phyloP scores from a whole-genome alignment of 495 filamentous ascomycete species.

The Lasiosphaeris hirsuta region DNA sequence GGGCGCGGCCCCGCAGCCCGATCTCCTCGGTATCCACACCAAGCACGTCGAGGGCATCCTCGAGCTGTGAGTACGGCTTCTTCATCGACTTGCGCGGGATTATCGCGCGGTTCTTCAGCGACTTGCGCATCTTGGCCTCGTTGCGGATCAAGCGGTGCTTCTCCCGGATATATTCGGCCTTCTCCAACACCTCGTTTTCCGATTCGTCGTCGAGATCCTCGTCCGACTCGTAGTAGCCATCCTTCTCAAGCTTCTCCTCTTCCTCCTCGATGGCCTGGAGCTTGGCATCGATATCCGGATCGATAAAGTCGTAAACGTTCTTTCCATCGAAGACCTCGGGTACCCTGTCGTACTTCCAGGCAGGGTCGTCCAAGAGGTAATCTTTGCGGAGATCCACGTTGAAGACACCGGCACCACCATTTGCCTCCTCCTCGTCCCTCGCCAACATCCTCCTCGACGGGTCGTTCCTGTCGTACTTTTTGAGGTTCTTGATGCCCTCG shows the following conservation, averaged over 20 bases:
- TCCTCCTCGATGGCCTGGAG: conserved; percentile 88
- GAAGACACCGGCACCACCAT: conserved; percentile 93
- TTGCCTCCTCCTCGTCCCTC: conserved; percentile 85
- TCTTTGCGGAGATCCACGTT: conserved; percentile 85
- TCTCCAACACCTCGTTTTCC: conserved; percentile 79
- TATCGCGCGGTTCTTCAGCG: conserved; percentile 88
- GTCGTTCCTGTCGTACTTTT: conserved; percentile 87
- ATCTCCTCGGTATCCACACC: conserved; percentile 80
- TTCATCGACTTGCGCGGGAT: conserved; percentile 78
- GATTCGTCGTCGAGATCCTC: conserved; percentile 74
- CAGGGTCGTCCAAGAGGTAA: conserved; percentile 76
- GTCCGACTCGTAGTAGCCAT: conserved; percentile 70
- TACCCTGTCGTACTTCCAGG: conserved; percentile 95
- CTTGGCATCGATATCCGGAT: conserved; percentile 92
- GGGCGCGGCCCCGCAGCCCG: conserved; percentile 63
- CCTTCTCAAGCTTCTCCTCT: conserved; percentile 82
- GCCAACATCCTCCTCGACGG: conserved; percentile 74
- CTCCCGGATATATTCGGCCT: conserved; percentile 92
- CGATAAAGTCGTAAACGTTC: conserved; percentile 95
- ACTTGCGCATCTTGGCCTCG: conserved; percentile 87
- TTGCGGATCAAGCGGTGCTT: conserved; percentile 85
- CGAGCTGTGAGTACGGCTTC: conserved; percentile 77
- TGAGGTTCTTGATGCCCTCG: conserved; percentile 70
- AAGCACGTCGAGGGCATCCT: conserved; percentile 74
- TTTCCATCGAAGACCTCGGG: conserved; percentile 87